Conservation (phyloP, 192 early-diverging fungal species). For the Backusella sp. region DNA sequence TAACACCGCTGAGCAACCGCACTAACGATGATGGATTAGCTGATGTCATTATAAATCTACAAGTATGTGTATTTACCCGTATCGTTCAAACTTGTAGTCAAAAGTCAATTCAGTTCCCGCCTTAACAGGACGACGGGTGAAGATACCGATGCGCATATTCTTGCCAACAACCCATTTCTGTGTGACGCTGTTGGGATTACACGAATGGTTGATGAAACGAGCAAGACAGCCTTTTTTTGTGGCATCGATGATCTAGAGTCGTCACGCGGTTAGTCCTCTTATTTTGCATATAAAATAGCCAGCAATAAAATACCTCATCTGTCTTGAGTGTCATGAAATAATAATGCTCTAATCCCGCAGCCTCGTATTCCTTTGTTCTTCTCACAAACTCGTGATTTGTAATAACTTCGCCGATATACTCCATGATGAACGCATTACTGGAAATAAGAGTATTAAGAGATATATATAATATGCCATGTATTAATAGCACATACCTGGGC, state of each 20-base stretch:
- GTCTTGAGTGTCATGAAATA: conserved; percentile 97
- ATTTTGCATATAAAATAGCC: too few species aligned
- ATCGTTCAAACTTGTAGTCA: conserved; percentile 98
- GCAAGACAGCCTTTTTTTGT: conserved; percentile 89
- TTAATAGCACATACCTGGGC: conserved; percentile 48
- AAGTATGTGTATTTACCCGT: conserved; percentile 53
- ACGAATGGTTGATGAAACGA: conserved; percentile 98
- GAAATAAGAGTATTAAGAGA: not conserved
- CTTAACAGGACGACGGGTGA: conserved; percentile 73
- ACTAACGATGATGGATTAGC: conserved; percentile 32
- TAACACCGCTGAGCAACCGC: conserved; percentile 89
- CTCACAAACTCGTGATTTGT: conserved; percentile 78
- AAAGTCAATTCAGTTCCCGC: conserved; percentile 92
- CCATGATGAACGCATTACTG: conserved; percentile 92
- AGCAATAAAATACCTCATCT: conserved; percentile 63
- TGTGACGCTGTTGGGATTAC: conserved; percentile 90
- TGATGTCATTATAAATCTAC: too few species aligned
- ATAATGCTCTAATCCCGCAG: conserved; percentile 85
- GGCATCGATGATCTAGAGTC: conserved; percentile 86
- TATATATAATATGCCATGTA: not conserved
- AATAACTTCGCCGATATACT: conserved; percentile 97
- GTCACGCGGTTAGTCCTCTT: not conserved
- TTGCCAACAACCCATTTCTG: conserved; percentile 97
- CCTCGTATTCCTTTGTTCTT: conserved; percentile 78
- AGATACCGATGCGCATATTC: conserved; percentile 93